Conservation (phyloP, 176 grass and related monocot species). For the Coix lacrymajobi region DNA sequence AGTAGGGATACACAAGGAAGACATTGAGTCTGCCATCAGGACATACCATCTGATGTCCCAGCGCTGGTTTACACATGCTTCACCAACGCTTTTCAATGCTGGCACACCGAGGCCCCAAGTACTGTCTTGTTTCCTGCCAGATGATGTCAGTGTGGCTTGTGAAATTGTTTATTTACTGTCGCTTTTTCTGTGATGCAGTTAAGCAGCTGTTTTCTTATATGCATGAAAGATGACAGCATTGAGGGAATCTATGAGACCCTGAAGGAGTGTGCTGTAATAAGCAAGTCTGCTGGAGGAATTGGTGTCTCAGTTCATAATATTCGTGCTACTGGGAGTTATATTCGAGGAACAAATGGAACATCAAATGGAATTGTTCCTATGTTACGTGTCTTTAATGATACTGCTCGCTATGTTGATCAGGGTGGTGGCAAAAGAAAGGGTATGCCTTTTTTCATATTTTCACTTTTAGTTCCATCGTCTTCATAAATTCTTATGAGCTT, state of each 20-base stretch:
- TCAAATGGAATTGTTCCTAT: conserved; percentile 98
- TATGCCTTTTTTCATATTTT: conserved; percentile 15
- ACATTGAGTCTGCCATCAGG: conserved; percentile 72
- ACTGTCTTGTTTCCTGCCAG: neutral
- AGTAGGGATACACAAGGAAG: conserved; percentile 92
- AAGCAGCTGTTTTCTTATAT: conserved; percentile 94
- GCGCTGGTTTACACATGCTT: conserved; percentile 97
- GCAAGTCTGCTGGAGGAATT: conserved; percentile 97
- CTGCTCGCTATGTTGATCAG: conserved; percentile 98
- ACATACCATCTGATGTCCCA: conserved; percentile 95
- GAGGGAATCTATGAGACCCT: conserved; percentile 98
- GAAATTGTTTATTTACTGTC: conserved; percentile 9
- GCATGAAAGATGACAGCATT: conserved; percentile 98
- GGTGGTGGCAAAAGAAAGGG: conserved; percentile 96
- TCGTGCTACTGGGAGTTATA: conserved; percentile 81
- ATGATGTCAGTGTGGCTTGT: neutral
- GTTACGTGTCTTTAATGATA: conserved; percentile 92
- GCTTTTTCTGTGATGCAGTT: conserved; percentile 36
- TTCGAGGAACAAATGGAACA: conserved; percentile 83
- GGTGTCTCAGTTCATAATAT: conserved; percentile 90
- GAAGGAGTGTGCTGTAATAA: conserved; percentile 92
- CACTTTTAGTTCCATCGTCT: neutral
- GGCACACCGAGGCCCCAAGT: conserved; percentile 91
- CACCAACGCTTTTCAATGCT: conserved; percentile 86
- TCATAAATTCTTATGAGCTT: neutral